phyloP scores from a whole-genome alignment of 305 asterid species.

The Petunia hybrid region DNA sequence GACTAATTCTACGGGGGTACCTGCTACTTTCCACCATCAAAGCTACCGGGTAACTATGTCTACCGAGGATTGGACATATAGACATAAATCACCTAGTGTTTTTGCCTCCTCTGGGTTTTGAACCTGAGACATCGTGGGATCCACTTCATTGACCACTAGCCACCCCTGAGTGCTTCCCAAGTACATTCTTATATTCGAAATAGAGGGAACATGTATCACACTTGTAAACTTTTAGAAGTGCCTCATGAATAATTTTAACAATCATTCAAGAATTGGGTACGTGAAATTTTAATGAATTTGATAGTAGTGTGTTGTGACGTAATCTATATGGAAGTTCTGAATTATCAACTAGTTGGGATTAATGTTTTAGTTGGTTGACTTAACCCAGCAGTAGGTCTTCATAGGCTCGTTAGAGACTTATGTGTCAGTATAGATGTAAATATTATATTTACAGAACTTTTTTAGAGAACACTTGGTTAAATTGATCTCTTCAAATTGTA shows the following conservation, averaged over 20 bases:
- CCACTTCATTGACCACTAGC: no score
- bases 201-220: background rate
- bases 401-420: background rate
- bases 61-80: no score
- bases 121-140: no score
- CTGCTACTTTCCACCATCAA: no score
- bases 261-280: background rate
- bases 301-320: slow-evolving; percentile 16
- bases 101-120: no score
- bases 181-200: background rate
- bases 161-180: no score
- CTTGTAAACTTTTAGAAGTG: background rate
- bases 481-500: slow-evolving; percentile 22
- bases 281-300: background rate
- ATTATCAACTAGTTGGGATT: background rate
- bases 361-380: background rate
- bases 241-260: background rate
- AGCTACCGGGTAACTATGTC: no score
- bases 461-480: no score
- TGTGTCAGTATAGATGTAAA: background rate
- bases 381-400: background rate
- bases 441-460: background rate
- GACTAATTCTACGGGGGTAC: no score
- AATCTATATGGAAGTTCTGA: slow-evolving; percentile 13
- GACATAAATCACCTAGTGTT: no score